A percentile compares a stretch with the other conserved stretches of the same genome.
These are phyloP conservation scores for Xylaria intraflava DNA, from an alignment of 495 filamentous ascomycete genomes.

Conservation along the genomic window DNA sequence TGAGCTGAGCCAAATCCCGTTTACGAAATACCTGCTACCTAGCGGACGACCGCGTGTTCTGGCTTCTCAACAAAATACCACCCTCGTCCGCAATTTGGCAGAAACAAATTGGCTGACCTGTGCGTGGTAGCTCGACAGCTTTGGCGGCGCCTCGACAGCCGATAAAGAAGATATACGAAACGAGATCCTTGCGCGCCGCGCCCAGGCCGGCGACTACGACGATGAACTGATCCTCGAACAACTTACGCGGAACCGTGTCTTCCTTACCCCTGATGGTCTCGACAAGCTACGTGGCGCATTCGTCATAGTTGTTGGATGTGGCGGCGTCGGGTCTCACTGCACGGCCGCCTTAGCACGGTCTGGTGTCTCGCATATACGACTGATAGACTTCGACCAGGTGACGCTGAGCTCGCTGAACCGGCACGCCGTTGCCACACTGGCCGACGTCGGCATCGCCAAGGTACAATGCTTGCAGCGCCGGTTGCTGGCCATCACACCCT, in stretches of 20 bases:
- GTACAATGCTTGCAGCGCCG: constrained; percentile 73
- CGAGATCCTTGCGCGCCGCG: constrained; percentile 68
- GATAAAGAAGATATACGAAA: constrained; percentile 72
- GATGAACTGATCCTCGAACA: constrained; percentile 94
- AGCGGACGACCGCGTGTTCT: background rate
- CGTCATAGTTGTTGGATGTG: constrained; percentile 84
- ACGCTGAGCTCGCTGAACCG: constrained; percentile 88
- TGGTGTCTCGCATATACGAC: constrained; percentile 75
- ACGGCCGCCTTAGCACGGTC: constrained; percentile 80
- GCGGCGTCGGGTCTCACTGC: constrained; percentile 91
- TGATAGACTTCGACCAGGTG: constrained; percentile 98
- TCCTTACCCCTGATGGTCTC: constrained; percentile 78
- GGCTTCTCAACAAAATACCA: background rate
- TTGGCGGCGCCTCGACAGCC: constrained; percentile 57
- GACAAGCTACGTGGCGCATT: constrained; percentile 71
- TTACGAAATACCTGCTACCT: background rate
- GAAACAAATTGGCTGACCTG: constrained; percentile 32
- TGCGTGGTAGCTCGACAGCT: constrained; percentile 64
- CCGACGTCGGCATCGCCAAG: constrained; percentile 92
- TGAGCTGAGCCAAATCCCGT: background rate
- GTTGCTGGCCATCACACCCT: constrained; percentile 79
- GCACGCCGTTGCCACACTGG: constrained; percentile 88
- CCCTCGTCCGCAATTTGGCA: constrained; percentile 22
- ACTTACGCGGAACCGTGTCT: constrained; percentile 88
- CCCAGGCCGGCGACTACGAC: constrained; percentile 84